Conservation (phyloP, 2,329 filamentous ascomycete species). For the Biscogniauxia sp. region DNA sequence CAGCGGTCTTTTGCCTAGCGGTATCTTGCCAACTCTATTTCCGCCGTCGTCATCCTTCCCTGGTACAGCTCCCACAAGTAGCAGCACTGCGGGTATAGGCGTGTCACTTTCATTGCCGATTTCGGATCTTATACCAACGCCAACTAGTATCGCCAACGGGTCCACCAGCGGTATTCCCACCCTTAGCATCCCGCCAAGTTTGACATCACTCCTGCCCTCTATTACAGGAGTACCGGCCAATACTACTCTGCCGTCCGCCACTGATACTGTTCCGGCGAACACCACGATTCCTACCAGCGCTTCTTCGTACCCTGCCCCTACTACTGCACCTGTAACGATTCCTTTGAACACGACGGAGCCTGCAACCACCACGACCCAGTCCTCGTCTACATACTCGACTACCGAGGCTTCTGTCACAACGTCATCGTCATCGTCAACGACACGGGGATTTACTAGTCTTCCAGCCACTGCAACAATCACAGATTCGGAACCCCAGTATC, state of each 20-base stretch:
- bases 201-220: background rate
- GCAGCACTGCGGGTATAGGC: background rate
- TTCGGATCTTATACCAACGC: conserved; percentile 1
- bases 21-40: conserved; percentile 12
- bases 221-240: background rate
- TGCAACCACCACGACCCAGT: conserved; percentile 12
- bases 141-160: background rate
- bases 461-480: conserved; percentile 43
- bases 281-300: background rate
- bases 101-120: conserved; percentile 1
- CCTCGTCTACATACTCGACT: conserved; percentile 3
- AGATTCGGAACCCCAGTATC: conserved; percentile 48
- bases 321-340: conserved; percentile 10
- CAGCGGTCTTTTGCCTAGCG: conserved; percentile 7
- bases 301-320: conserved; percentile 10
- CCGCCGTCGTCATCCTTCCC: conserved; percentile 12
- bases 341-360: conserved; percentile 7
- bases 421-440: conserved; percentile 9
- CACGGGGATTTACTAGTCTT: conserved; percentile 36
- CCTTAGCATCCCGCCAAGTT: background rate
- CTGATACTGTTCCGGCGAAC: background rate
- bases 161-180: background rate
- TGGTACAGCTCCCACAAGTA: conserved; percentile 13
- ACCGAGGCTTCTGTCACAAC: conserved; percentile 7
- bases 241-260: conserved; percentile 6